Evolutionary conservation across 306 rosid genomes (phyloP), one percentile per base, ranked within the genome.

Genomic region (Crotalaria pallida): DNA sequence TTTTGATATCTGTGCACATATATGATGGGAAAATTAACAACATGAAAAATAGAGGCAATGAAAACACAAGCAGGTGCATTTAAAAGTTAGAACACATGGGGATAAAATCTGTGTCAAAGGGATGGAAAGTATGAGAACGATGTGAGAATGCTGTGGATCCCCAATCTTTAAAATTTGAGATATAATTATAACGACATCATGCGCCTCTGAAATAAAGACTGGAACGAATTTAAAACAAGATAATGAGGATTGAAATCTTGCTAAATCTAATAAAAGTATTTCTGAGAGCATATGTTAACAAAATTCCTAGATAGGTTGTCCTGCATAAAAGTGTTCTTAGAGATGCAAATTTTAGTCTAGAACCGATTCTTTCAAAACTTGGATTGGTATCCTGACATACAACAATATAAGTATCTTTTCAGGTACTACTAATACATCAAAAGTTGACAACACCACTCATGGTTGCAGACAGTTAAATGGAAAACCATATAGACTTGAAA

Each of bases 1-100:
- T 80, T 92, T 92, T 43, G 98, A 89, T 71, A 92, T 92, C 98
- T 92, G 88, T 16, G 5, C 17, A 51, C 33, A 67, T 3, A 59
- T 5, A 73, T 27, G 64, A 51, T 4, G 13, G 56, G 55, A 58
- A 61, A 68, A 43, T 74, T 50, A 73, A 55, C 40, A 73, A 24
- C 33, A 19, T 2, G n/a, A 60, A 48, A 38, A 45, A 4, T 7
- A n/a, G 49, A 23, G 22, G 67, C 33, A 21, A n/a, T 36, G 64
- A 62, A 61, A 36, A 57, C 26, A 72, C 40, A 22, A 22, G 55
- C 34, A 34, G 22, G 50, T 18, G 21, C 53, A 58, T 65, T 51
- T 45, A 17, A 6, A 57, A 40, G 44, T 66, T 68, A 29, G 15
- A 52, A 58, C 27, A 67, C 66, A 66, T n/a, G 18, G 1, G 41